Base-by-base conservation (phyloP, 495 filamentous ascomycete species). In the Letharia lupina region DNA sequence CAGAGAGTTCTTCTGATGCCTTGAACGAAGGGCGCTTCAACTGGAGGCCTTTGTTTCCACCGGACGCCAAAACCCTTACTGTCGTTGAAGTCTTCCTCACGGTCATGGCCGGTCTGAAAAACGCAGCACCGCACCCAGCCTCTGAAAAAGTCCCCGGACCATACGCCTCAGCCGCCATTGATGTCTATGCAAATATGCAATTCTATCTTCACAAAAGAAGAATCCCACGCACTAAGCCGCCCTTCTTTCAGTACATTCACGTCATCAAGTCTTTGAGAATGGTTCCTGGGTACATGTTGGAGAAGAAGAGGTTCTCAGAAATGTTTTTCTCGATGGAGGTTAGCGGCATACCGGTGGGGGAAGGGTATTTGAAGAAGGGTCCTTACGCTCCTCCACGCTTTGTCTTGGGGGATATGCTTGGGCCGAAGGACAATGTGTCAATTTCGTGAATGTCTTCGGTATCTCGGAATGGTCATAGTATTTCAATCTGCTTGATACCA, bases 281-380 rank as follows among this genome's bases (percentile, higher is more conserved):
- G 44, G 20, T 63, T 37, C 61, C 61, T 23, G 61, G 28, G 12
- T 63, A 54, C 31, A 54, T 63, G 61, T 39, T 63, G 23, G 23
- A 35, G n/a, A 47, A 40, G 35, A 33, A n/a, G 42, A 52, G 61
- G 18, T 63, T 63, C 20, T 15, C 61, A 1, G 61, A 63, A 10
- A 7, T 63, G 10, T 20, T 28, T 8, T 63, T 28, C n/a, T 0
- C 1, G 23, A 63, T 63, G 4, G 23, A 54, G 13, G 61, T 63
- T 15, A 3, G 0, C 0, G 42, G 12, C n/a, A 2, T 41, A 0
- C 39, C 39, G 39, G 59, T 61, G 0, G 59, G 59, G 39, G 54
- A 57, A 6, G 54, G 54, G 5, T 37, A 37, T 37, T 37, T 57
- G 16, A 16, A 35, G 2, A 35, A 35, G 54, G 54, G 54, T 12